A percentile compares a stretch with the other conserved stretches of the same genome.
Evolutionary conservation across 208 protist genomes (phyloP).

Genomic region (Tritrichomonas foetus): DNA sequence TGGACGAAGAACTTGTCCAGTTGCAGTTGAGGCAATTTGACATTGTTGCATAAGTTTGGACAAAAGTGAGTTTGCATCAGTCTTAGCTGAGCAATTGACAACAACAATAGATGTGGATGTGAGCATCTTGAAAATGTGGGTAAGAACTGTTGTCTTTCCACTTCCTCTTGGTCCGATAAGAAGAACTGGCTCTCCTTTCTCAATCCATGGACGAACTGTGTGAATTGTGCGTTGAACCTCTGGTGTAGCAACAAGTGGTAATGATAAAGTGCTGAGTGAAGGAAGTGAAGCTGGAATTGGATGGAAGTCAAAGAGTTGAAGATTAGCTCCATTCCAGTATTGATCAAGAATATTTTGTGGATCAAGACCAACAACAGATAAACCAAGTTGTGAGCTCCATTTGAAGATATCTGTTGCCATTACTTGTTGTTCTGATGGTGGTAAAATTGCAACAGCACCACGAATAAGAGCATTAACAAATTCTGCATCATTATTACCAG

Average conservation of each 20-base stretch:
- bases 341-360: slow-evolving; percentile 27
- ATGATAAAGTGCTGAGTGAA: slow-evolving; percentile 61
- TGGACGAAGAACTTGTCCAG: slow-evolving; percentile 83
- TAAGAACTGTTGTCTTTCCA: slow-evolving; percentile 9
- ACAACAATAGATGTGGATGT: not conserved
- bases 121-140: not conserved
- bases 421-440: not conserved
- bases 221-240: slow-evolving; percentile 78
- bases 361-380: not conserved
- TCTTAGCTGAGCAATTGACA: slow-evolving; percentile 19
- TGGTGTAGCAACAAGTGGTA: slow-evolving; percentile 69
- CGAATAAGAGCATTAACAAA: not conserved
- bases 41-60: slow-evolving; percentile 70
- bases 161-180: slow-evolving; percentile 36
- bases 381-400: not conserved
- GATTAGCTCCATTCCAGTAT: slow-evolving; percentile 28
- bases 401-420: not conserved
- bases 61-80: not conserved
- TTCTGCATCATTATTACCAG: not conserved
- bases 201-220: slow-evolving; percentile 79
- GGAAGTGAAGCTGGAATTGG: not conserved
- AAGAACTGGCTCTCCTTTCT: slow-evolving; percentile 62
- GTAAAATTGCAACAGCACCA: not conserved
- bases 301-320: slow-evolving; percentile 24
- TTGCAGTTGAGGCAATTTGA: slow-evolving; percentile 73